Evolutionary conservation across 768 basidiomycete species (phyloP).

Genomic region (Lentinula edodes): DNA sequence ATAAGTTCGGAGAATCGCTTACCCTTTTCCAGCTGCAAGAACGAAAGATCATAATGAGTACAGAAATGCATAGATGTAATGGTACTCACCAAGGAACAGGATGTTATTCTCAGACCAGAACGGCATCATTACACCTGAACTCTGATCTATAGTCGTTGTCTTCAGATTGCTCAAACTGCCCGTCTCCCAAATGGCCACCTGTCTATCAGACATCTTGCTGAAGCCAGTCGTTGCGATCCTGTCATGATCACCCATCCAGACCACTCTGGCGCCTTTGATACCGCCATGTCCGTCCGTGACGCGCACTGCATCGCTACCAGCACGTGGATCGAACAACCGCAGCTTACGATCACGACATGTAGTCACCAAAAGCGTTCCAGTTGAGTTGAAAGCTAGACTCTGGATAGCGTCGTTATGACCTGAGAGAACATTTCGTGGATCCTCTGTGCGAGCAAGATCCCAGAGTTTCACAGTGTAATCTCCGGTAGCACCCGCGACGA

Average conservation of each 20-base stretch:
- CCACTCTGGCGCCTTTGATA: conserved; percentile 85
- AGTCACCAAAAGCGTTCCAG: conserved; percentile 78
- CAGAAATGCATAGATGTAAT: not conserved
- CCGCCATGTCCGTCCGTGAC: conserved; percentile 85
- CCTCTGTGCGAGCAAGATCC: conserved; percentile 78
- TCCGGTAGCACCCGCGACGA: conserved; percentile 74
- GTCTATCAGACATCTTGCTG: conserved; percentile 93
- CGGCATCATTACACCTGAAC: conserved; percentile 92
- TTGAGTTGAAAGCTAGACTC: conserved; percentile 73
- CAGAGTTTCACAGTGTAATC: conserved; percentile 89
- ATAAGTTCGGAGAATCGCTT: conserved; percentile 12
- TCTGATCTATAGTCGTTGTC: conserved; percentile 78
- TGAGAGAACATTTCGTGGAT: conserved; percentile 50
- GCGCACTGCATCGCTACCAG: conserved; percentile 76
- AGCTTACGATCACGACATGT: conserved; percentile 93
- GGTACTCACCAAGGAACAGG: conserved; percentile 63
- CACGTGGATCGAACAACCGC: conserved; percentile 85
- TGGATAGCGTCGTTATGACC: conserved; percentile 91
- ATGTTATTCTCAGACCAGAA: conserved; percentile 97
- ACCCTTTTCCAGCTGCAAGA: conserved; percentile 81
- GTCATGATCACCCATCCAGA: conserved; percentile 88
- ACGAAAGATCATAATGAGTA: conserved; percentile 6
- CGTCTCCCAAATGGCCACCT: conserved; percentile 88
- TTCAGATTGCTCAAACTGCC: conserved; percentile 71
- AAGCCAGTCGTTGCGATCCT: conserved; percentile 94